Evolutionary conservation across 225 moss, liverwort and hornwort genomes (phyloP), one percentile per base, ranked within the genome.

Genomic region (Sphagnum tenellum): DNA sequence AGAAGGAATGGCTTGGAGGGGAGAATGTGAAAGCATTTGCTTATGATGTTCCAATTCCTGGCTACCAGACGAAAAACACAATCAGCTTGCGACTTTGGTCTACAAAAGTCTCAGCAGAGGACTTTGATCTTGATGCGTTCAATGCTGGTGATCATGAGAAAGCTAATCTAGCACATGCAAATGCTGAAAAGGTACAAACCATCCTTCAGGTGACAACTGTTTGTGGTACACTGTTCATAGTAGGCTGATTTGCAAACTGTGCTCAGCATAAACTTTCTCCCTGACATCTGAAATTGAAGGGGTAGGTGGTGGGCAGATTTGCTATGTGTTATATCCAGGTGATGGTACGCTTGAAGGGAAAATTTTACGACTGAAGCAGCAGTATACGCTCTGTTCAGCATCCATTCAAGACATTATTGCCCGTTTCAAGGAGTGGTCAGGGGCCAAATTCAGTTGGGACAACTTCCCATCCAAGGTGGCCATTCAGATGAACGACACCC

Each of bases 401-500:
- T 98, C 96, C 47, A 79, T 98, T 12, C 96, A 98, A 82, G 96
- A 98, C 55, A 89, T 98, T 58, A 55, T 92, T 61, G 68, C 82
- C 59, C 87, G 92, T 3, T 98, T 85, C 69, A 98, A 93, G 73
- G 87, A 92, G 70, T 81, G 92, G 69, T 87, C 89, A 7, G 89
- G 87, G 8, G 71, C 64, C 59, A 67, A 81, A 54, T 76, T 87
- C 7, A 72, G 87, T 57, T 98, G 92, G 87, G 83, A 61, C 63
- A 70, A 76, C 50, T 92, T 98, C 66, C 81, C 96, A 7, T 79
- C 83, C 3, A 98, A 98, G 77, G 92, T 98, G 55, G 96, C 85
- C 3, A 92, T 98, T 66, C 96, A 98, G 74, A 92, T 92, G 96
- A 98, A 98, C 66, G 96, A 98, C 50, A 98, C 96, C 3, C 96